phyloP scores from a whole-genome alignment of 352 stramenopile species.

The Globisporangium orthogonon region DNA sequence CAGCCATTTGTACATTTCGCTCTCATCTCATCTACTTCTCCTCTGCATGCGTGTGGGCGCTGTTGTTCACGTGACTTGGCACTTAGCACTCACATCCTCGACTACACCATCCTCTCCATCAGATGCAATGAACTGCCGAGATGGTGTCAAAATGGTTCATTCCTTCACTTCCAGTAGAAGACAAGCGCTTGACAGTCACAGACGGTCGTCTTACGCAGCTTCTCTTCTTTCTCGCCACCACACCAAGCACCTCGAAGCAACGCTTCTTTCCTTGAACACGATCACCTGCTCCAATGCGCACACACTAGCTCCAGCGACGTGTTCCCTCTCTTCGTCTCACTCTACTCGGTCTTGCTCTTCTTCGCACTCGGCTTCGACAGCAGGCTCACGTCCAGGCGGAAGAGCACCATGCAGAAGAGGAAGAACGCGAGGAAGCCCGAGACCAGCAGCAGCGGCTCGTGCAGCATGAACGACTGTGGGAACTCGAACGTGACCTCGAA shows the following conservation, averaged over 20 bases:
- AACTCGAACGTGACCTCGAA: slow-evolving; percentile 88
- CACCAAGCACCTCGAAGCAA: not conserved
- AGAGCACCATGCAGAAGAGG: slow-evolving; percentile 78
- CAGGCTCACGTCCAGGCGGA: slow-evolving; percentile 80
- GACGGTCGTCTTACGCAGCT: too few species aligned
- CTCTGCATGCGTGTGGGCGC: too few species aligned
- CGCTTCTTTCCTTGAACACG: not conserved
- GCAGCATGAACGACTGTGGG: slow-evolving; percentile 69
- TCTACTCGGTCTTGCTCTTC: slow-evolving; percentile 72
- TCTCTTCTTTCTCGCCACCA: not conserved
- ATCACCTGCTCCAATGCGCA: not conserved
- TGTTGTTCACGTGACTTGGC: not conserved
- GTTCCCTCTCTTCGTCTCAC: slow-evolving; percentile 6
- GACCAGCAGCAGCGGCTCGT: slow-evolving; percentile 84
- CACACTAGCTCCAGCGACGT: not conserved
- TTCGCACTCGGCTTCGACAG: slow-evolving; percentile 23
- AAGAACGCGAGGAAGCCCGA: slow-evolving; percentile 82
- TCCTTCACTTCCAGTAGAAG: not conserved
- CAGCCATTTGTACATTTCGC: not conserved
- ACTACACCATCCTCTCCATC: not conserved
- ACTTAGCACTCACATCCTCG: not conserved
- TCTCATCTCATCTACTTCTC: too few species aligned
- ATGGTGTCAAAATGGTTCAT: not conserved
- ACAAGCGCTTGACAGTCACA: not conserved
- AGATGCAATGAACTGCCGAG: not conserved